These are phyloP conservation scores for Fusarium brachygibbosum DNA, from an alignment of 2,329 filamentous ascomycete species.

Conservation along the genomic window DNA sequence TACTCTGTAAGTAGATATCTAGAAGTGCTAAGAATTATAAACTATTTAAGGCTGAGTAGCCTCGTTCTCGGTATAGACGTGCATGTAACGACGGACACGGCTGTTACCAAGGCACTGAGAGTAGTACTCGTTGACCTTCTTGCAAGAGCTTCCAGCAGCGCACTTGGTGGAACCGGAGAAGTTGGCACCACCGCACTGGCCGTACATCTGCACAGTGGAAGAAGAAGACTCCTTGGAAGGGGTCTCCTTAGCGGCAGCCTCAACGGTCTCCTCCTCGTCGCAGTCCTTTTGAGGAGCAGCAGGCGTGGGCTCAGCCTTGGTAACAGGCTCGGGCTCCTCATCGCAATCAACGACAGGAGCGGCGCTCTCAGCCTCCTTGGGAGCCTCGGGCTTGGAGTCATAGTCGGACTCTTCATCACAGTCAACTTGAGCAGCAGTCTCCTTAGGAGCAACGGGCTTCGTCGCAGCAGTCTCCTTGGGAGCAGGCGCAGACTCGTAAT, in stretches of 20 bases:
- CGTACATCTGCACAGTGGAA: conserved; percentile 19
- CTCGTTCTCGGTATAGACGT: neutral
- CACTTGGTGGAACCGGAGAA: conserved; percentile 27
- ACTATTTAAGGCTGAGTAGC: neutral
- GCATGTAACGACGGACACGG: conserved; percentile 15
- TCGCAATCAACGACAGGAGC: neutral
- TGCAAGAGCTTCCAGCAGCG: conserved; percentile 23
- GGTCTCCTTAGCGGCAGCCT: neutral
- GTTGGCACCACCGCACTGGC: conserved; percentile 29
- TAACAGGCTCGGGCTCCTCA: neutral
- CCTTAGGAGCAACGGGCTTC: no score
- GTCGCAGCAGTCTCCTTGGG: no score
- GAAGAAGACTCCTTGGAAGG: neutral
- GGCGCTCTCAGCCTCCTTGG: neutral
- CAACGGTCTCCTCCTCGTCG: neutral
- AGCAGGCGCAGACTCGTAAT: neutral
- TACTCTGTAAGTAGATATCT: neutral
- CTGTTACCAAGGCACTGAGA: conserved; percentile 29
- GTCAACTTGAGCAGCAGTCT: neutral
- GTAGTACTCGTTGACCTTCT: conserved; percentile 34
- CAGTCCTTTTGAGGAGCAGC: neutral
- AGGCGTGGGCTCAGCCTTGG: neutral
- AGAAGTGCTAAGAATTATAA: neutral
- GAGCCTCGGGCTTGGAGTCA: neutral
- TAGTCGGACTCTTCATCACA: neutral